Conservation (phyloP, 352 stramenopile species). For the Phytophthora parvispora region DNA sequence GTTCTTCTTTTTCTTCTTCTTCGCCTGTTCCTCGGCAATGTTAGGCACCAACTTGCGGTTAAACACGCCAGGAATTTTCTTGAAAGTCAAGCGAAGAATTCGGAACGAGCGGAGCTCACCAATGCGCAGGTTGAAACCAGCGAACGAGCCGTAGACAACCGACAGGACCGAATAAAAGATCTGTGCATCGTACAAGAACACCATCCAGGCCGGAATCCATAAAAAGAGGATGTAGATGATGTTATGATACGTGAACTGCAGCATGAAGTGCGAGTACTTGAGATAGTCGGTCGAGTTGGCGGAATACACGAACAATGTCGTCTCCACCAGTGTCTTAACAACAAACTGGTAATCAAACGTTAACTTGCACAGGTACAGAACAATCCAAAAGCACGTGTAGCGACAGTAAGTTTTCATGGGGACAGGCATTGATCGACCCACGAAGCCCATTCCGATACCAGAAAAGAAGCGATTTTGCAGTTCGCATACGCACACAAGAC, state of each 20-base stretch:
- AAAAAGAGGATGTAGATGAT: conserved; percentile 84
- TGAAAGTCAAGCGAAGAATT: conserved; percentile 85
- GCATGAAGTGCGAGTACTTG: conserved; percentile 87
- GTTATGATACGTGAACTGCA: conserved; percentile 86
- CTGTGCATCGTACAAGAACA: conserved; percentile 89
- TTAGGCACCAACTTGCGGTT: conserved; percentile 90
- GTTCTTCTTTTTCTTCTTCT: conserved; percentile 73
- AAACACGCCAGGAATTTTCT: conserved; percentile 86
- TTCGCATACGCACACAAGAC: conserved; percentile 71
- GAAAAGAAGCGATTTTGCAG: conserved; percentile 79
- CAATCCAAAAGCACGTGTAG: conserved; percentile 88
- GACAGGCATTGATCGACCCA: conserved; percentile 81
- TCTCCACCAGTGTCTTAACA: conserved; percentile 84
- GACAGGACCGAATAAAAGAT: conserved; percentile 89
- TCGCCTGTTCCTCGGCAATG: conserved; percentile 82
- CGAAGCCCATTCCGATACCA: conserved; percentile 79
- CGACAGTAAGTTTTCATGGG: conserved; percentile 80
- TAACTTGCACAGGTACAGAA: conserved; percentile 82
- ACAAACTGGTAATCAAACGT: conserved; percentile 91
- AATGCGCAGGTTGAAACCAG: conserved; percentile 87
- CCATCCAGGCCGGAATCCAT: conserved; percentile 87
- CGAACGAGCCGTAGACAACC: conserved; percentile 83
- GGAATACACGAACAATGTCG: conserved; percentile 88
- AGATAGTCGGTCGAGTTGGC: conserved; percentile 73
- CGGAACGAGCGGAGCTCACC: conserved; percentile 88